phyloP scores from a whole-genome alignment of 2,329 filamentous ascomycete species.

The Stemphylium vesicarium region DNA sequence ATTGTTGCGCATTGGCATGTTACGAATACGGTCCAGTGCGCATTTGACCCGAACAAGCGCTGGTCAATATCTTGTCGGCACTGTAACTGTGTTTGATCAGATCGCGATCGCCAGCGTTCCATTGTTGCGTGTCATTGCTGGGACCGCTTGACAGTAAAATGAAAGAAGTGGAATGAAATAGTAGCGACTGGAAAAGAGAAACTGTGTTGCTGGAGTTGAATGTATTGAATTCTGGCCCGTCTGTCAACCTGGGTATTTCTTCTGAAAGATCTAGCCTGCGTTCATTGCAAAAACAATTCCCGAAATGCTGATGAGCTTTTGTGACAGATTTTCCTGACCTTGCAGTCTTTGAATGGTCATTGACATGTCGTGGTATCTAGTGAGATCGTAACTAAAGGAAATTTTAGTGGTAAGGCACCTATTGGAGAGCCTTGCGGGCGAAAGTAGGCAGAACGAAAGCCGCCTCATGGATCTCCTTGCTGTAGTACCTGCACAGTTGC shows the following conservation, averaged over 20 bases:
- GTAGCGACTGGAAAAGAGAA: background rate
- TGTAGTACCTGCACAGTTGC: constrained; percentile 95
- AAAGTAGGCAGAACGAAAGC: constrained; percentile 94
- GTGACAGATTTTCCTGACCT: constrained; percentile 11
- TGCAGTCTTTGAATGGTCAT: constrained; percentile 32
- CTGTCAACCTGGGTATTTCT: background rate
- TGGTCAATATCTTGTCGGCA: background rate
- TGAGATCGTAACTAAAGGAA: constrained; percentile 26
- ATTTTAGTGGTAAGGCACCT: constrained; percentile 18
- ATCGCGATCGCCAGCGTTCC: background rate
- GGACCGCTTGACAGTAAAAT: background rate
- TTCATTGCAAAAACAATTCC: background rate
- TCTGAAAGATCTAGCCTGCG: background rate
- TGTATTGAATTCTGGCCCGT: background rate
- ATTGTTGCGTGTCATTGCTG: background rate
- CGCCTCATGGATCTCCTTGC: constrained; percentile 93
- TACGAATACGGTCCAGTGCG: constrained; percentile 1
- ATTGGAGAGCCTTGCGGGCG: constrained; percentile 73
- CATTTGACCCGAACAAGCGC: constrained; percentile 2
- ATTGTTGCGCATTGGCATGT: background rate
- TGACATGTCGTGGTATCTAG: constrained; percentile 44
- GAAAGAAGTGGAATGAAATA: background rate
- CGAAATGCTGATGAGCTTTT: background rate
- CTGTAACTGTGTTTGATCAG: background rate
- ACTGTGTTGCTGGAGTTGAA: background rate